A percentile compares a stretch with the other conserved stretches of the same genome.
phyloP scores from a whole-genome alignment of 441 rosid species.

The Raphanus hybrid region DNA sequence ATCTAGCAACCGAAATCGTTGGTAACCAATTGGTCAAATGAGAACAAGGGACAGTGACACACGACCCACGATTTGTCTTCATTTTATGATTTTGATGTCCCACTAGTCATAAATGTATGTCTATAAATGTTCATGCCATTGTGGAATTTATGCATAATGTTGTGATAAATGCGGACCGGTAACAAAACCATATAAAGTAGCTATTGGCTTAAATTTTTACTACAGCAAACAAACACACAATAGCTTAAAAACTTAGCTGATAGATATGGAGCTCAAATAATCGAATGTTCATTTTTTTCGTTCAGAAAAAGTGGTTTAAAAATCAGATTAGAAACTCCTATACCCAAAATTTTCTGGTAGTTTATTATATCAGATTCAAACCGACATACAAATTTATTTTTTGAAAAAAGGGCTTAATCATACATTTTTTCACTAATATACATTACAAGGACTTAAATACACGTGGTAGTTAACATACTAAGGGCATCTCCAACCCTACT shows the following conservation, averaged over 20 bases:
- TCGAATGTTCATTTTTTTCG: background rate
- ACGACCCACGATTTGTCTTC: slow-evolving; percentile 27
- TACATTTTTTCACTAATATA: too few relatives aligned
- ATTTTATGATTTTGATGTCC: slow-evolving; percentile 30
- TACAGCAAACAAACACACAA: background rate
- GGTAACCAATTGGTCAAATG: slow-evolving; percentile 31
- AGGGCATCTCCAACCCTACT: too few relatives aligned
- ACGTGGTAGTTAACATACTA: too few relatives aligned
- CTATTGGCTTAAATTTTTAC: background rate
- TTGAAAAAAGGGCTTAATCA: too few relatives aligned
- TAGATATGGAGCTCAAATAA: background rate
- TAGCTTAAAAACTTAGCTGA: background rate
- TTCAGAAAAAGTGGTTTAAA: background rate
- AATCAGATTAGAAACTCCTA: background rate
- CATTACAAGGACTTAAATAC: too few relatives aligned
- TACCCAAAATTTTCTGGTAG: background rate
- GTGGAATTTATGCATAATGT: slow-evolving; percentile 14
- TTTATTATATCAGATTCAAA: too few relatives aligned
- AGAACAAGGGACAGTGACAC: slow-evolving; percentile 16
- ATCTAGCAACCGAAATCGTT: slow-evolving; percentile 30
- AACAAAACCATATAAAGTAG: background rate
- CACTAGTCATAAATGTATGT: background rate
- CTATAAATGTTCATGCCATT: slow-evolving; percentile 8
- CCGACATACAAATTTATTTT: too few relatives aligned
- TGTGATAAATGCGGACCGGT: background rate